Evolutionary conservation across 257 asterid species (phyloP).

Genomic region (Solanum bulbocastanum): DNA sequence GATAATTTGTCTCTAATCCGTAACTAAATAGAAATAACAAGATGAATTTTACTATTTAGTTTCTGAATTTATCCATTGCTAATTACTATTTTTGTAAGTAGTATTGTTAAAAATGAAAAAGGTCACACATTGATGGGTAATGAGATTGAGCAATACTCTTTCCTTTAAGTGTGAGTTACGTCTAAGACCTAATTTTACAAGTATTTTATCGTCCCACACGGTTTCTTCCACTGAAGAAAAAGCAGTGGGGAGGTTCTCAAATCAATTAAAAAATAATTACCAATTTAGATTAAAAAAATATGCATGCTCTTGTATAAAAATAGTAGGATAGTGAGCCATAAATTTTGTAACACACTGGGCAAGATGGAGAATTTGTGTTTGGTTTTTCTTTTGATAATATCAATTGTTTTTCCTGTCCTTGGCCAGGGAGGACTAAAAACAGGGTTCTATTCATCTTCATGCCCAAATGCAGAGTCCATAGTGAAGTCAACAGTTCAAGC

Average conservation of each 20-base stretch:
- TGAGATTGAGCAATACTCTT: neutral
- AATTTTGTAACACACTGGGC: neutral
- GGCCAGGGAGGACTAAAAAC: constrained; percentile 28
- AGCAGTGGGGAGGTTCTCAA: neutral
- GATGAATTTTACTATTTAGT: neutral
- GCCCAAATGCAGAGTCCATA: constrained; percentile 50
- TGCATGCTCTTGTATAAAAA: neutral
- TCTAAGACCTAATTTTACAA: too few species aligned
- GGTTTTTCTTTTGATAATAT: neutral
- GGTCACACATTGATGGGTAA: too few species aligned
- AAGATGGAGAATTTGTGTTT: constrained; percentile 19
- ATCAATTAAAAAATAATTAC: neutral
- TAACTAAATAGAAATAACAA: neutral
- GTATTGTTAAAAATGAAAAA: neutral
- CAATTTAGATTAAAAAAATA: neutral
- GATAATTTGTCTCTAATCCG: neutral
- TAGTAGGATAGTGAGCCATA: neutral
- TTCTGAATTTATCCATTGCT: neutral
- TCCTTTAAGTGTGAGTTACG: neutral
- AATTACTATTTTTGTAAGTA: neutral
- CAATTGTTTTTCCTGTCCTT: neutral
- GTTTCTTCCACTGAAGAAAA: constrained; percentile 9
- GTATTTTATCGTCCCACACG: neutral
- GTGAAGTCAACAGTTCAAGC: constrained; percentile 53
- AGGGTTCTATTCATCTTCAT: constrained; percentile 51